Percentiles rank a stretch among this genome's conserved stretches.
phyloP scores from a whole-genome alignment of 2,329 filamentous ascomycete genomes.

The Pseudodiploospora longispora region DNA sequence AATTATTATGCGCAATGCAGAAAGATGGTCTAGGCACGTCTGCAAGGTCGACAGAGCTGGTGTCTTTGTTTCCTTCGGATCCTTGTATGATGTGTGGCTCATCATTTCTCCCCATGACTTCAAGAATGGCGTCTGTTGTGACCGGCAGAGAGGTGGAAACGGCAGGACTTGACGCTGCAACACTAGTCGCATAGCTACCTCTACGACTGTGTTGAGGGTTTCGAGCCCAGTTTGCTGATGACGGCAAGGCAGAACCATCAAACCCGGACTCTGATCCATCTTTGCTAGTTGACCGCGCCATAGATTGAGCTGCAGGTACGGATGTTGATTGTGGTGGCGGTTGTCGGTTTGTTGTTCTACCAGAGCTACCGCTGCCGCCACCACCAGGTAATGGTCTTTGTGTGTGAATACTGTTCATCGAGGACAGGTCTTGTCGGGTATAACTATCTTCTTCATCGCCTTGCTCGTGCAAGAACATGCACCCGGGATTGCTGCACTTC shows the following conservation, averaged over 20 bases:
- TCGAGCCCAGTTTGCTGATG: constrained; percentile 87
- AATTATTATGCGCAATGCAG: background rate
- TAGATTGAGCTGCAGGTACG: constrained; percentile 47
- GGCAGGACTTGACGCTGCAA: constrained; percentile 74
- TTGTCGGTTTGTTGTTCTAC: constrained; percentile 46
- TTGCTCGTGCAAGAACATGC: constrained; percentile 96
- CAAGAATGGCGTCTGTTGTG: constrained; percentile 41
- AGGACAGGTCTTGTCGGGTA: constrained; percentile 86
- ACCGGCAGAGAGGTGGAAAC: constrained; percentile 52
- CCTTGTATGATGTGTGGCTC: constrained; percentile 6
- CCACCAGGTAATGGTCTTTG: constrained; percentile 56
- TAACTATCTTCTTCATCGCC: constrained; percentile 98
- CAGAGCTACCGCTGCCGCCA: constrained; percentile 42
- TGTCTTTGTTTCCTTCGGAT: constrained; percentile 3
- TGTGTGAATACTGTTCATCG: constrained; percentile 82
- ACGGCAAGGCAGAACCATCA: constrained; percentile 84
- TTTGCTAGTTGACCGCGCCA: constrained; percentile 70
- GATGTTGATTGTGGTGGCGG: constrained; percentile 31
- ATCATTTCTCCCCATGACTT: constrained; percentile 28
- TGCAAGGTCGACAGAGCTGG: background rate
- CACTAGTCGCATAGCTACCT: constrained; percentile 74
- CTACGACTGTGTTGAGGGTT: constrained; percentile 59
- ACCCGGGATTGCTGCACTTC: constrained; percentile 88
- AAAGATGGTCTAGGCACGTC: too few relatives aligned
- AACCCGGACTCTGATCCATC: constrained; percentile 63